Base-by-base conservation (phyloP, 371 early-diverging fungal genomes). In the Mucor irregularis region DNA sequence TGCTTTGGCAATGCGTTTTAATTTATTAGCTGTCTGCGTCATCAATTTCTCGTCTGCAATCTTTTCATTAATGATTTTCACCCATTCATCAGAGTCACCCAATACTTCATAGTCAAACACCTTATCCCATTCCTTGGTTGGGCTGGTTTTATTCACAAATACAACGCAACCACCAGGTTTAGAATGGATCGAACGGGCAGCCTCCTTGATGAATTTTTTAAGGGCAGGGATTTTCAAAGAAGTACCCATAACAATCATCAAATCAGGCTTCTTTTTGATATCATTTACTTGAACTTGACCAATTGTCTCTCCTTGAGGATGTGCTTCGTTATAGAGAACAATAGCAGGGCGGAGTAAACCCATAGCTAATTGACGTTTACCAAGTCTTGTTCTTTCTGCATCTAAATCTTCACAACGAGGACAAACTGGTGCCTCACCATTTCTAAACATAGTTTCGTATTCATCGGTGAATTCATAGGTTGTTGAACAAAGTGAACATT, bases 191-290 rank as follows among this genome's bases (percentile, higher is more conserved):
- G 82, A 78, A 49, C 81, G 84, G 11, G 97, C 94, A 13, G 96
- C 83, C 34, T 91, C 86, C 65, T 91, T 91, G 30, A 98, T 90
- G 33, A 99, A 82, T 65, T 84, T 77, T 50, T 93, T 92, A 34
- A 98, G 84, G 0, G 99, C 99, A 61, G 89, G 86, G 19, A 99
- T 94, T 66, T 95, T 95, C 17, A 99, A 84, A 7, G 94, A 92
- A 13, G 99, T 99, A 24, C 99, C 99, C 85, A 99, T 94, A 19
- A 99, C 94, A 50, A 99, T 79, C 56, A 99, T 68, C 14, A 99
- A 68, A 70, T 97, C 94, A 4, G 96, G 95, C 9, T 78, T 76
- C 58, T 76, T 86, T 35, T 81, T 76, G 35, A 90, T 62, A 69
- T 96, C 96, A 35, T 58, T 70, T 26, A 68, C 49, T 26, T 86